A percentile compares a stretch with the other conserved stretches of the same genome.
Conservation (phyloP, 2,329 filamentous ascomycete species). For the Paramyrothecium roridum region DNA sequence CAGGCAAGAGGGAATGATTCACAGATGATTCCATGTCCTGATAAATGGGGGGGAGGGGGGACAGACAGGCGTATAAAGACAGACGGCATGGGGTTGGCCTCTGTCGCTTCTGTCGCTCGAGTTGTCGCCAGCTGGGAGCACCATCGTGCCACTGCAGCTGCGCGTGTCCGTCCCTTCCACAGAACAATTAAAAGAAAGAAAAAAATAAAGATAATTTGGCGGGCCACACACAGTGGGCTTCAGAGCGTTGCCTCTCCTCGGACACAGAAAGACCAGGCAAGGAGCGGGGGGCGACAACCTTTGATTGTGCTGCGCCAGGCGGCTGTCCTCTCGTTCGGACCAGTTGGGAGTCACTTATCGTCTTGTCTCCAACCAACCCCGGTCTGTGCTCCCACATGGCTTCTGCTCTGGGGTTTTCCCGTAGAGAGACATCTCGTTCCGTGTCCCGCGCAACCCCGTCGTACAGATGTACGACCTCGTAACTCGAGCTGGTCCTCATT, state of each 20-base stretch:
- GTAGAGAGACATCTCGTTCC: background rate
- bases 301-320: background rate
- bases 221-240: background rate
- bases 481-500: background rate
- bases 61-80: background rate
- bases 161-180: background rate
- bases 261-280: background rate
- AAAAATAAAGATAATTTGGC: background rate
- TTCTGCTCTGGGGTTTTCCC: background rate
- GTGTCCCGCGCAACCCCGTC: background rate
- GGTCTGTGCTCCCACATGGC: background rate
- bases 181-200: too few relatives aligned
- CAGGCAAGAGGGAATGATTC: too few relatives aligned
- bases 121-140: background rate
- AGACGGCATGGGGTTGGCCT: background rate
- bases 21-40: too few relatives aligned
- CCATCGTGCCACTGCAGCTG: constrained; percentile 6
- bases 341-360: background rate
- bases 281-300: too few relatives aligned
- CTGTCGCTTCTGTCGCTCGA: background rate
- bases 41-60: background rate
- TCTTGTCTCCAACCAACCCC: background rate
- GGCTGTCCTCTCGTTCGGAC: background rate
- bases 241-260: background rate
- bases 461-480: background rate